phyloP scores from a whole-genome alignment of 2,329 filamentous ascomycete species.

The Xylaria sp. region DNA sequence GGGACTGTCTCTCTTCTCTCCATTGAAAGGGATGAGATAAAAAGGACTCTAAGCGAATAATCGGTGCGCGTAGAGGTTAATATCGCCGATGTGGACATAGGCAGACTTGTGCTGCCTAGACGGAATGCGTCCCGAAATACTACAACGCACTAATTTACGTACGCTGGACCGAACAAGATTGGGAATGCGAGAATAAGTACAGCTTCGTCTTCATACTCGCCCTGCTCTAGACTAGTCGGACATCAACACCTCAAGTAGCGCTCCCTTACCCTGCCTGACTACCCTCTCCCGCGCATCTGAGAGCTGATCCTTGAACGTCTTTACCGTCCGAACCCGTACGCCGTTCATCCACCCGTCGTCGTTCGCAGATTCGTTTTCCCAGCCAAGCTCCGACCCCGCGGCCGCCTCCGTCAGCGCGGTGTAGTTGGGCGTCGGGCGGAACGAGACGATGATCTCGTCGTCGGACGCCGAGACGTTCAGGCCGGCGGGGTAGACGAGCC shows the following conservation, averaged over 20 bases:
- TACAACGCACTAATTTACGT: too few relatives aligned
- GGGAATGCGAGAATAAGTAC: too few relatives aligned
- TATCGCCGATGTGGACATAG: too few relatives aligned
- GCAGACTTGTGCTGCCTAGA: too few relatives aligned
- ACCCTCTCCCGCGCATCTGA: slow-evolving; percentile 16
- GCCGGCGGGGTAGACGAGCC: slow-evolving; percentile 31
- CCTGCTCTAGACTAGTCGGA: slow-evolving; percentile 1
- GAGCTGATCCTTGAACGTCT: slow-evolving; percentile 23
- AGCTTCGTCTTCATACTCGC: too few relatives aligned
- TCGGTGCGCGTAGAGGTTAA: too few relatives aligned
- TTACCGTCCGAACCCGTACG: slow-evolving; percentile 21
- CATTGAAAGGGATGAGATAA: too few relatives aligned
- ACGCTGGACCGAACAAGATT: too few relatives aligned
- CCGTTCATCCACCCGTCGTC: slow-evolving; percentile 25
- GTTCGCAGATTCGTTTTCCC: slow-evolving; percentile 9
- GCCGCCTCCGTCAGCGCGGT: slow-evolving; percentile 32
- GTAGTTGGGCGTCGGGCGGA: slow-evolving; percentile 32
- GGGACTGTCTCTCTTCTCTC: too few relatives aligned
- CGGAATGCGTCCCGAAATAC: too few relatives aligned
- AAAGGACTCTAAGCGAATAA: too few relatives aligned
- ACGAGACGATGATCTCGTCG: slow-evolving; percentile 33
- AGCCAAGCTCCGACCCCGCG: slow-evolving; percentile 24
- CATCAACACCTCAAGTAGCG: slow-evolving; percentile 30
- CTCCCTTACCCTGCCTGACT: slow-evolving; percentile 21
- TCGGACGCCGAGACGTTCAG: slow-evolving; percentile 26